Evolutionary conservation across 2,329 filamentous ascomycete genomes (phyloP), one percentile per base, ranked within the genome.

Genomic region (Geosmithia flava): DNA sequence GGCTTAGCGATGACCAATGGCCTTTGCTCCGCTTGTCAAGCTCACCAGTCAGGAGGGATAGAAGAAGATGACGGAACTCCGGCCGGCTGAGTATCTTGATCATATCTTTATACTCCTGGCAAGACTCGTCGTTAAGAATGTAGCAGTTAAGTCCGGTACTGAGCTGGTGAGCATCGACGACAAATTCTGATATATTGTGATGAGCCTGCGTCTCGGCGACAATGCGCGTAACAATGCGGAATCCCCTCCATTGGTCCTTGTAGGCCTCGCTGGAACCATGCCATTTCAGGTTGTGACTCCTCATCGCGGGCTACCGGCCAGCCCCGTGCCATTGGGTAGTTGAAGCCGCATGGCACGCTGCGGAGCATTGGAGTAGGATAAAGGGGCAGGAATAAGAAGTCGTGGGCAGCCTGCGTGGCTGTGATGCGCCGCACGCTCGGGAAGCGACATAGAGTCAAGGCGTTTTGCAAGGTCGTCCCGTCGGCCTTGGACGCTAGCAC

Each of bases 341-440:
- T 63, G 45, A 69, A 66, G 2, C 63, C 62, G 4, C 48, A 47
- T 1, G 63, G 63, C 63, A 47, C 47, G 62, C 40, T 58, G 6
- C 67, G 65, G 29, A 68, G 66, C 54, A 66, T 66, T 1, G 68
- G 68, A 0, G 68, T 71, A 19, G 65, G 51, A 46, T 71, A 70
- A 0, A 61, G 49, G 1, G 68, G 68, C 0, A 49, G 45, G n/a
- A 62, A 60, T 0, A 62, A 49, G 42, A 56, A 53, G 0, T 65
- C 65, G 51, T 71, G 68, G 1, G 65, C 55, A 2, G 65, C 63
- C 7, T 62, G 62, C 3, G 68, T 70, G 13, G 72, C 49, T 0
- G 57, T 67, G 8, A 73, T 53, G 42, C 58, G 60, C 33, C 49
- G 57, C 2, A 72, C 53, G 2, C 54, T 55, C 0, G 64, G 61